Percentiles rank a stretch among this genome's conserved stretches.
These are phyloP conservation scores for Cylindrodendrum hubeiense DNA, from an alignment of 2,329 filamentous ascomycete species.

Conservation along the genomic window DNA sequence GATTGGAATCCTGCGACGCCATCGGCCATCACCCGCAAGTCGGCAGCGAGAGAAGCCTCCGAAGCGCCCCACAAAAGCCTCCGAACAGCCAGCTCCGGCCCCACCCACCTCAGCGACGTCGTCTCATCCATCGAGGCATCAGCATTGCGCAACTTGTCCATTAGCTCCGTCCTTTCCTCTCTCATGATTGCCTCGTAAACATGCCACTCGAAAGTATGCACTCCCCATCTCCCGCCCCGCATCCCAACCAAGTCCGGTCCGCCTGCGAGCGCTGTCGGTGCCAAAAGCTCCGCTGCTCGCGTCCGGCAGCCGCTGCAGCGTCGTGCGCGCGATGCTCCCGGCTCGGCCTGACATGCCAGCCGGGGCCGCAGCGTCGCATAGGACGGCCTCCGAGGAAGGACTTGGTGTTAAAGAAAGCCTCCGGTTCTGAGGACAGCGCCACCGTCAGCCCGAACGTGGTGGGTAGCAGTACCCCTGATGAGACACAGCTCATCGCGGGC, in stretches of 20 bases:
- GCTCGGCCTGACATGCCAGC: slow-evolving; percentile 44
- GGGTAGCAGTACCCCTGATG: background rate
- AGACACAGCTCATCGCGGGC: slow-evolving; percentile 32
- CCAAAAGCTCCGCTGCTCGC: slow-evolving; percentile 49
- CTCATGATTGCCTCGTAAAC: background rate
- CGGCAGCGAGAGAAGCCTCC: slow-evolving; percentile 31
- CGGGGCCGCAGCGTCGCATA: slow-evolving; percentile 47
- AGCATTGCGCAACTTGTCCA: background rate
- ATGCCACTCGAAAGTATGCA: slow-evolving; percentile 25
- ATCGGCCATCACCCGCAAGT: slow-evolving; percentile 1
- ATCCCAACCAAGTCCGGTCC: slow-evolving; percentile 49
- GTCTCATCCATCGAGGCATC: background rate
- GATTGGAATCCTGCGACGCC: background rate
- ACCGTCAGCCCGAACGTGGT: background rate
- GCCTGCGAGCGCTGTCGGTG: slow-evolving; percentile 50
- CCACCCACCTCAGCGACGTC: background rate
- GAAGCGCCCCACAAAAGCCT: slow-evolving; percentile 32
- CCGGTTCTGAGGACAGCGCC: background rate
- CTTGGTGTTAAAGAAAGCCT: slow-evolving; percentile 22
- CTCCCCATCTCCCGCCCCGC: slow-evolving; percentile 29
- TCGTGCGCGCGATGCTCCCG: slow-evolving; percentile 47
- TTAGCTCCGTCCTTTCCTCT: background rate
- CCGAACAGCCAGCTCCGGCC: slow-evolving; percentile 27
- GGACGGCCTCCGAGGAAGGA: slow-evolving; percentile 46
- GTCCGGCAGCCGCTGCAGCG: slow-evolving; percentile 32